Evolutionary conservation across 2,329 filamentous ascomycete genomes (phyloP).

Genomic region (Ophiostoma pallidulum): DNA sequence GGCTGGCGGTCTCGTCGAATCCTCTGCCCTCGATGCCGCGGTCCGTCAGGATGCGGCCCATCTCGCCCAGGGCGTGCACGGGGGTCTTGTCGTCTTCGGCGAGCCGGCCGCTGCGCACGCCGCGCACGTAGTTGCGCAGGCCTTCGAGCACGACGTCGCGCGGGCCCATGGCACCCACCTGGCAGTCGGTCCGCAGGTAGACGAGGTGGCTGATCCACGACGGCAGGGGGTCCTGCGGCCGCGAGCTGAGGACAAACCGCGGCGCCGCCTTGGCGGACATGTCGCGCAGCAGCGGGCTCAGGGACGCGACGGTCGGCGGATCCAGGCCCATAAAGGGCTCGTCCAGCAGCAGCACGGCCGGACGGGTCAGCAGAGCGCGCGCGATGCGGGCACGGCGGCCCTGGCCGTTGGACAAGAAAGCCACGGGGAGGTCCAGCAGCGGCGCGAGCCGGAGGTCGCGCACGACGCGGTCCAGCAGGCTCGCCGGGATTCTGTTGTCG

Average conservation of each 20-base stretch:
- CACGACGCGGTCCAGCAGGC: conserved; percentile 51
- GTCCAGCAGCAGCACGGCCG: conserved; percentile 77
- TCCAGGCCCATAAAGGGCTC: conserved; percentile 96
- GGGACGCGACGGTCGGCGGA: conserved; percentile 62
- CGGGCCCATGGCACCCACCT: conserved; percentile 55
- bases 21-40: conserved; percentile 29
- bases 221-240: conserved; percentile 80
- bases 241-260: conserved; percentile 64
- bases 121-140: conserved; percentile 38
- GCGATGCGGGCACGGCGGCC: conserved; percentile 80
- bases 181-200: conserved; percentile 58
- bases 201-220: conserved; percentile 84
- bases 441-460: conserved; percentile 57
- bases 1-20: conserved; percentile 22
- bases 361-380: conserved; percentile 66
- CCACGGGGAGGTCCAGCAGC: conserved; percentile 71
- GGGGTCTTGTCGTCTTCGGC: conserved; percentile 40
- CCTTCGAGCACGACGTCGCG: conserved; percentile 52
- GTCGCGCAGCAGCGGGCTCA: conserved; percentile 61
- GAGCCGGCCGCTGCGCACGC: conserved; percentile 34
- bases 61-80: conserved; percentile 38
- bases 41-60: conserved; percentile 38
- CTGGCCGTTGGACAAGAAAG: conserved; percentile 90
- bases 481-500: conserved; percentile 36
- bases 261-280: conserved; percentile 60